A percentile compares a stretch with the other conserved stretches of the same genome.
Evolutionary conservation across 352 stramenopile species (phyloP).

Genomic region (Globisporangium spinosum): DNA sequence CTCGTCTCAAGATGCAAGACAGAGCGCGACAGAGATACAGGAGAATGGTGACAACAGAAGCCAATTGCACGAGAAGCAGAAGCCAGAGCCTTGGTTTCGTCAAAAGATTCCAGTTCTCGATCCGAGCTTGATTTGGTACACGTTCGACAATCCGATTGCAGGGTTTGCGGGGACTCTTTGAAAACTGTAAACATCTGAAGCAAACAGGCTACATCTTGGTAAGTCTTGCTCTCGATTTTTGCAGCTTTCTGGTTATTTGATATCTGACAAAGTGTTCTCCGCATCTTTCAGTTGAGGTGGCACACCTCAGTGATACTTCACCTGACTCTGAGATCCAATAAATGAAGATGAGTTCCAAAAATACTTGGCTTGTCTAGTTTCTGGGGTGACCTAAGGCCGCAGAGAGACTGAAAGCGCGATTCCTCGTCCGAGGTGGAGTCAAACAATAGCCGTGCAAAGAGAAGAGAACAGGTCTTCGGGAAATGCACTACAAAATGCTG

Average conservation of each 20-base stretch:
- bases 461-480: not conserved
- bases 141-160: conserved; percentile 36
- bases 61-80: not conserved
- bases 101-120: conserved; percentile 7
- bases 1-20: not conserved
- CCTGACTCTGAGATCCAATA: not conserved
- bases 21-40: not conserved
- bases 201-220: not conserved
- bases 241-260: not conserved
- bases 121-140: conserved; percentile 38
- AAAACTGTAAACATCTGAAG: not conserved
- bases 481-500: not conserved
- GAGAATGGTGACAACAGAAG: not conserved
- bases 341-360: conserved; percentile 11
- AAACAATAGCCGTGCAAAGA: not conserved
- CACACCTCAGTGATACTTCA: not conserved
- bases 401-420: not conserved
- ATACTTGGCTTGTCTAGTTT: not conserved
- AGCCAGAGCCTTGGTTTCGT: conserved; percentile 17
- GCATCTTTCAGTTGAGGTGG: not conserved
- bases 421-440: not conserved
- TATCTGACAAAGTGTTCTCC: not conserved
- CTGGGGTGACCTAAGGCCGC: not conserved
- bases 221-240: not conserved
- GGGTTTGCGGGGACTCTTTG: conserved; percentile 33